Conservation (phyloP, 2,329 filamentous ascomycete genomes). For the Colletotrichum sp. region DNA sequence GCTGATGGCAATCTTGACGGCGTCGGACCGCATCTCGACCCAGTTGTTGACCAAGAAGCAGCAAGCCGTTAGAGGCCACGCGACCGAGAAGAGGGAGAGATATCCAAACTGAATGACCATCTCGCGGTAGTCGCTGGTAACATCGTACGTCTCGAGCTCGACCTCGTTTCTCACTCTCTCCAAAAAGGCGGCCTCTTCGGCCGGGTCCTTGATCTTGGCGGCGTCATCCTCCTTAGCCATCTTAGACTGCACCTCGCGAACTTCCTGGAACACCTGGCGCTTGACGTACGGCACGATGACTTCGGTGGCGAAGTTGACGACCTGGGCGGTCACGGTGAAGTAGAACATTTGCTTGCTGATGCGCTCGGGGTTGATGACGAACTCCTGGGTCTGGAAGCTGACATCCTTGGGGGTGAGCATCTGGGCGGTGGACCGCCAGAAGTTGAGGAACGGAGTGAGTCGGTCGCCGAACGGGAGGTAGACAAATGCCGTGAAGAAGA, state of each 20-base stretch:
- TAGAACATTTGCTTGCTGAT: conserved; percentile 94
- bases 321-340: conserved; percentile 91
- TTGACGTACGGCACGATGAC: conserved; percentile 86
- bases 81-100: conserved; percentile 86
- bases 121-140: conserved; percentile 88
- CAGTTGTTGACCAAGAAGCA: conserved; percentile 96
- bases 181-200: conserved; percentile 83
- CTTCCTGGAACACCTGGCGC: conserved; percentile 77
- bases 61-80: conserved; percentile 91
- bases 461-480: conserved; percentile 90
- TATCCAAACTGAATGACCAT: conserved; percentile 92
- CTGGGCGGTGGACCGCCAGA: conserved; percentile 77
- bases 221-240: conserved; percentile 57
- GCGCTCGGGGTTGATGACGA: conserved; percentile 82
- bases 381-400: conserved; percentile 67
- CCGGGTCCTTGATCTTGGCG: conserved; percentile 63
- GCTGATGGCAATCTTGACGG: conserved; percentile 90
- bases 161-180: conserved; percentile 82
- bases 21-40: conserved; percentile 92
- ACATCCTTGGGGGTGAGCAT: conserved; percentile 79
- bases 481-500: conserved; percentile 92
- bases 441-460: conserved; percentile 83
- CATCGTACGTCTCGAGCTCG: conserved; percentile 83
- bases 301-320: conserved; percentile 87
- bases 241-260: conserved; percentile 73